phyloP scores from a whole-genome alignment of 352 stramenopile species.

The Phytophthora litchii region DNA sequence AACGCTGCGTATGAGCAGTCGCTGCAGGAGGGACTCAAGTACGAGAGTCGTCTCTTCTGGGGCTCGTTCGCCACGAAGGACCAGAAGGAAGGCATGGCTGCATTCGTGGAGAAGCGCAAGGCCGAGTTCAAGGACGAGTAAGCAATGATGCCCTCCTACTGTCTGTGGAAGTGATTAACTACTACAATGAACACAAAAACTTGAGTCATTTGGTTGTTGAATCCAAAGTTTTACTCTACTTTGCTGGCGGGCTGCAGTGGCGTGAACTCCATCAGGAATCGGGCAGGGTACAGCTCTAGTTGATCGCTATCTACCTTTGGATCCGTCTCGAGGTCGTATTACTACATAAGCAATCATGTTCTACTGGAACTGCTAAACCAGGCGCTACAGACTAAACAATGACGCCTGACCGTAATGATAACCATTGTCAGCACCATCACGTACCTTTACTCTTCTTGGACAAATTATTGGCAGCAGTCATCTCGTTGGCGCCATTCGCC shows the following conservation, averaged over 20 bases:
- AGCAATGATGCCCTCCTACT: slow-evolving; percentile 9
- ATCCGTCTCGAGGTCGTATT: background rate
- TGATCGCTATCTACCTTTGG: background rate
- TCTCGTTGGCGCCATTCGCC: slow-evolving; percentile 2
- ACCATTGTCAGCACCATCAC: slow-evolving; percentile 27
- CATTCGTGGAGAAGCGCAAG: slow-evolving; percentile 98
- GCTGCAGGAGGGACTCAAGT: slow-evolving; percentile 95
- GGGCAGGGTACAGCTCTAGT: background rate
- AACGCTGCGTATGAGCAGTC: slow-evolving; percentile 94
- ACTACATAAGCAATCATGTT: background rate
- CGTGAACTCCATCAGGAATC: too few relatives aligned
- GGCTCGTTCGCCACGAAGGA: slow-evolving; percentile 96
- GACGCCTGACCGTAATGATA: slow-evolving; percentile 17
- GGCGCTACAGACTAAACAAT: slow-evolving; percentile 13
- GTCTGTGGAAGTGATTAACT: background rate
- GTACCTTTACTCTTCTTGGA: slow-evolving; percentile 53
- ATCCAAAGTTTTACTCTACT: background rate
- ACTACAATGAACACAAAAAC: background rate
- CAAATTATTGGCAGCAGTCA: slow-evolving; percentile 1
- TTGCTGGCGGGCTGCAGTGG: background rate
- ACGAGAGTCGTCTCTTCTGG: slow-evolving; percentile 98
- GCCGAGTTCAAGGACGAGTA: slow-evolving; percentile 95
- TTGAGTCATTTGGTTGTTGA: background rate
- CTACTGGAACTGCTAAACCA: background rate
- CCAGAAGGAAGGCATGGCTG: slow-evolving; percentile 96